Conservation (phyloP, 2,329 filamentous ascomycete genomes). For the Cytospora chrysosperma region DNA sequence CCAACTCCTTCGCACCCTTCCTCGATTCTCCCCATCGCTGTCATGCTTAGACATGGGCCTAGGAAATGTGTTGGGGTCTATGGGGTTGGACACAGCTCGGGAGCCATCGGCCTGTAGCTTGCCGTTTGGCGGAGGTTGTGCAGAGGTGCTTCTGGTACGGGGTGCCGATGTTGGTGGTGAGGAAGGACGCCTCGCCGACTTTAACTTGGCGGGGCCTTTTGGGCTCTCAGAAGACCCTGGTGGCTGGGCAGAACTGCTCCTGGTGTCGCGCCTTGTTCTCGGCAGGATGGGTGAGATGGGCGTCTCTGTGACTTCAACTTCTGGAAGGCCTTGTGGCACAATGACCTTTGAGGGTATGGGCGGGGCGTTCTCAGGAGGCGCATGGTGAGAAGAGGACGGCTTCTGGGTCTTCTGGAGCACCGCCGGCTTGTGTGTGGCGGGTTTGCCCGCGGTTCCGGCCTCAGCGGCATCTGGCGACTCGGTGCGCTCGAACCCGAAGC, state of each 20-base stretch:
- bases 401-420: conserved; percentile 21
- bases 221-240: conserved; percentile 20
- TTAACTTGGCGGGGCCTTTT: conserved; percentile 27
- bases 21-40: conserved; percentile 38
- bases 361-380: neutral
- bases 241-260: conserved; percentile 5
- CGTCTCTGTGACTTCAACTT: neutral
- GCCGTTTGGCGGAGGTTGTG: conserved; percentile 40
- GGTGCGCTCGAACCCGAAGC: conserved; percentile 18
- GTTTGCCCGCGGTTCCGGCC: neutral
- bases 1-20: conserved; percentile 54
- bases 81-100: conserved; percentile 33
- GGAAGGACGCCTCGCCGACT: conserved; percentile 29
- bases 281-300: conserved; percentile 11
- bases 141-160: conserved; percentile 49
- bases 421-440: conserved; percentile 14
- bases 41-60: conserved; percentile 36
- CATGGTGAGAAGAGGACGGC: neutral
- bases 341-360: conserved; percentile 1
- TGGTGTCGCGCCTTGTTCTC: conserved; percentile 3
- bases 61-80: conserved; percentile 30
- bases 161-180: conserved; percentile 32
- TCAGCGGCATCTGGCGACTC: conserved; percentile 19
- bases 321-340: conserved; percentile 5
- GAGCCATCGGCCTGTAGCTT: conserved; percentile 30